Conservation (phyloP, 768 basidiomycete species). For the Ramaria sp. region DNA sequence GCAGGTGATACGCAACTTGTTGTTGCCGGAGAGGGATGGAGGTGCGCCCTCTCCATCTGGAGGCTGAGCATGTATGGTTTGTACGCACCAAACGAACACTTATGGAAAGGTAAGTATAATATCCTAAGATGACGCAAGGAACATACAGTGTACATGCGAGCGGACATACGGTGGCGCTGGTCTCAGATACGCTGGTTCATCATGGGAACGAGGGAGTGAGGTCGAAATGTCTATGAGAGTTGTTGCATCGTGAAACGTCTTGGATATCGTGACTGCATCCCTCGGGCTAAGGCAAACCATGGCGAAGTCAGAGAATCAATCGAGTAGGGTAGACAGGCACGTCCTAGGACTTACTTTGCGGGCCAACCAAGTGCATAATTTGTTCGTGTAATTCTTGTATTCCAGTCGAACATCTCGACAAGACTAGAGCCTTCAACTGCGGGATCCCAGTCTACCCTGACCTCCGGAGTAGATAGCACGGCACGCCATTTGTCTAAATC, state of each 20-base stretch:
- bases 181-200: constrained; percentile 85
- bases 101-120: constrained; percentile 7
- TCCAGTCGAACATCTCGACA: constrained; percentile 78
- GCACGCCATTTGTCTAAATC: constrained; percentile 74
- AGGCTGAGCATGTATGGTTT: constrained; percentile 36
- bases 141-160: constrained; percentile 68
- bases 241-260: constrained; percentile 67
- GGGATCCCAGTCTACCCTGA: constrained; percentile 88
- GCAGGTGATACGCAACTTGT: constrained; percentile 68
- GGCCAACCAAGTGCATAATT: constrained; percentile 95
- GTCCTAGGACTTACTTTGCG: constrained; percentile 58
- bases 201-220: constrained; percentile 82
- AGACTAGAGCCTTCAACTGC: constrained; percentile 78
- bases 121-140: constrained; percentile 4
- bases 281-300: constrained; percentile 51
- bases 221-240: constrained; percentile 88
- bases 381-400: constrained; percentile 79
- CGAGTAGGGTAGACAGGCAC: background rate
- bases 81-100: constrained; percentile 95
- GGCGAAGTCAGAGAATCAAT: background rate
- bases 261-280: constrained; percentile 89
- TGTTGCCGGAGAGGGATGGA: constrained; percentile 19
- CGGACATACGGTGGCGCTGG: constrained; percentile 89
- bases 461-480: constrained; percentile 74
- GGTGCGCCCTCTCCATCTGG: constrained; percentile 12